A percentile compares a stretch with the other conserved stretches of the same genome.
These are phyloP conservation scores for Clavulina sp. DNA, from an alignment of 768 basidiomycete genomes.

Conservation along the genomic window DNA sequence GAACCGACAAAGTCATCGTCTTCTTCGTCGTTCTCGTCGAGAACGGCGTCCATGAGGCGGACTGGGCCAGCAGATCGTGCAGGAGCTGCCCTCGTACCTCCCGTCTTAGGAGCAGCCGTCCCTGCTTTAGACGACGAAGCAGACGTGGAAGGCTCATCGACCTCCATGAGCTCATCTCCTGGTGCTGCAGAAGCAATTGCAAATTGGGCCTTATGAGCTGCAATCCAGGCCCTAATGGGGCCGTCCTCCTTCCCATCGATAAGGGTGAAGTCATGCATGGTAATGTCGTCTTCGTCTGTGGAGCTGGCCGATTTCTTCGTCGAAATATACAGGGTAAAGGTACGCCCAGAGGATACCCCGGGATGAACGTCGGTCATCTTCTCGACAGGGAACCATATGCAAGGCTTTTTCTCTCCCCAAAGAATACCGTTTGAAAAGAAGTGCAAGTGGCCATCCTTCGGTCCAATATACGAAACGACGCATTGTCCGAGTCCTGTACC, in stretches of 20 bases:
- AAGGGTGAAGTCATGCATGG: constrained; percentile 54
- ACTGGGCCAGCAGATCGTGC: neutral
- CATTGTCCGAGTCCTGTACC: constrained; percentile 37
- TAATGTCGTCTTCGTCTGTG: constrained; percentile 22
- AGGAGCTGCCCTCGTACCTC: neutral
- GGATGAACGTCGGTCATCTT: constrained; percentile 37
- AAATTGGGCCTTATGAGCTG: constrained; percentile 37
- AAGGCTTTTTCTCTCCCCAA: constrained; percentile 60
- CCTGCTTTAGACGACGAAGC: neutral
- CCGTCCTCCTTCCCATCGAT: constrained; percentile 54
- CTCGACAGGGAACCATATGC: constrained; percentile 53
- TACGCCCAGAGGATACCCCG: constrained; percentile 46
- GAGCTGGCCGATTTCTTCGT: constrained; percentile 9
- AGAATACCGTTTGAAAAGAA: constrained; percentile 51
- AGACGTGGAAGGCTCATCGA: too few species aligned
- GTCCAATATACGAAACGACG: constrained; percentile 51
- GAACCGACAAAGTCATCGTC: constrained; percentile 1
- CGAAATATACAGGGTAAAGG: constrained; percentile 39
- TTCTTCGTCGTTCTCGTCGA: constrained; percentile 2
- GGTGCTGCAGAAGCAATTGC: constrained; percentile 18
- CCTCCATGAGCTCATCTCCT: neutral
- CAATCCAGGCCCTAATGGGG: constrained; percentile 48
- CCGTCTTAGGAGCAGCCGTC: neutral
- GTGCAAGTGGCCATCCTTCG: constrained; percentile 55
- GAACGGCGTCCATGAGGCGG: neutral